Evolutionary conservation across 148 eudicot genomes (phyloP), one percentile per base, ranked within the genome.

Genomic region (Pouteria glomerata): DNA sequence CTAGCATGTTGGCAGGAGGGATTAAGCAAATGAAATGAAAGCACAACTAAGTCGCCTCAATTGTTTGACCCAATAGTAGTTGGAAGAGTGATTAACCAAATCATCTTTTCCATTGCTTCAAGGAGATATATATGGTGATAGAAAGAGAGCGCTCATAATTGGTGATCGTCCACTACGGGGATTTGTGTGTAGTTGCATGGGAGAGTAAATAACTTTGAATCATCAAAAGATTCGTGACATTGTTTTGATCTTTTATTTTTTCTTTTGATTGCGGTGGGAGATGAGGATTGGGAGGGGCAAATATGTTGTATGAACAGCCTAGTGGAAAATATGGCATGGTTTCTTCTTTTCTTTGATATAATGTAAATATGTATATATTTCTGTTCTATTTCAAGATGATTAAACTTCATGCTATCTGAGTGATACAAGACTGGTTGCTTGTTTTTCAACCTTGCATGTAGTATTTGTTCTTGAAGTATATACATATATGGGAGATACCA

Each of bases 1-100:
- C 31, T 35, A 15, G 8, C n/a, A 6, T 39, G 31, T 66, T 64
- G 51, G 53, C 64, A 70, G 73, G 73, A 70, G 29, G 57, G 30
- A 70, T 57, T 57, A 27, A 6, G 39, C 23, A 14, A 70, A 26
- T 41, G 52, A 57, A 16, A 57, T 41, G 53, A 57, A 44, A 70
- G 27, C 21, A 57, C 56, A 7, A 14, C n/a, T 16, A 24, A 56
- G 34, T 56, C 33, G 19, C 4, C 39, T 34, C 58, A 51, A 59
- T 18, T 24, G 26, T 4, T 30, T 52, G 60, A 31, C 52, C 6
- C 24, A 33, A 10, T 31, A 30, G 42, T 12, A 11, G 29, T 21
- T 8, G 19, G 42, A 31, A 68, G 44, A n/a, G 16, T 6, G 24
- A 58, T 26, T 31, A 21, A 23, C 60, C 24, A 8, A 18, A 70